Evolutionary conservation across 2,329 filamentous ascomycete genomes (phyloP), one percentile per base, ranked within the genome.

Genomic region (Talaromyces islandicus): DNA sequence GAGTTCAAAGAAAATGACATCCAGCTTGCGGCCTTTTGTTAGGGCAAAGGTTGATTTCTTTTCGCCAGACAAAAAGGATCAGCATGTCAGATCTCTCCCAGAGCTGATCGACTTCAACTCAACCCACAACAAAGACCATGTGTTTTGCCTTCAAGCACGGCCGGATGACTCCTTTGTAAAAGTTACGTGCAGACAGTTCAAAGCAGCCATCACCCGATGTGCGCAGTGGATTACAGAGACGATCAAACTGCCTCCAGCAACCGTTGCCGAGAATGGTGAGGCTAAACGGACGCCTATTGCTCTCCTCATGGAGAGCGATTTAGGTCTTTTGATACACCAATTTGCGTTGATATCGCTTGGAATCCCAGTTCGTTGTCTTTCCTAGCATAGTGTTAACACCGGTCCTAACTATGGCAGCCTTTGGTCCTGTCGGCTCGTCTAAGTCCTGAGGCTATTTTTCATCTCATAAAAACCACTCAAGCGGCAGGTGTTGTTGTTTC

Each of bases 21-120:
- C 43, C 19, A 24, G 43, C 43, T 46, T 46, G 43, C 43, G 43
- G 43, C 43, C 43, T 1, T 46, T 46, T 46, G 43, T 46, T 46
- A 46, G 43, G 43, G 43, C 43, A 46, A 46, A 46, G 19, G 43
- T 46, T 46, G 43, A 46, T 46, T 46, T 46, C 43, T 46, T 46
- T 24, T 46, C 38, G 27, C 25, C 11, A 5, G 51, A 54, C 19
- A 38, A 46, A 10, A 54, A 29, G 17, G 32, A 50, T 17, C 38
- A 35, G 21, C 32, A 54, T 29, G 51, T 46, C 10, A 19, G 57
- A 27, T 54, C 57, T 14, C 50, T 46, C 14, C 48, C 51, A 9
- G 57, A 59, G 19, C 7, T 59, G 38, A 46, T 59, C 30, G 57
- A 59, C 19, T 59, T 59, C 38, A 41, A 59, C 25, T 50, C 57